These are phyloP conservation scores for Penicillium silybi DNA, from an alignment of 495 filamentous ascomycete species.

Conservation along the genomic window DNA sequence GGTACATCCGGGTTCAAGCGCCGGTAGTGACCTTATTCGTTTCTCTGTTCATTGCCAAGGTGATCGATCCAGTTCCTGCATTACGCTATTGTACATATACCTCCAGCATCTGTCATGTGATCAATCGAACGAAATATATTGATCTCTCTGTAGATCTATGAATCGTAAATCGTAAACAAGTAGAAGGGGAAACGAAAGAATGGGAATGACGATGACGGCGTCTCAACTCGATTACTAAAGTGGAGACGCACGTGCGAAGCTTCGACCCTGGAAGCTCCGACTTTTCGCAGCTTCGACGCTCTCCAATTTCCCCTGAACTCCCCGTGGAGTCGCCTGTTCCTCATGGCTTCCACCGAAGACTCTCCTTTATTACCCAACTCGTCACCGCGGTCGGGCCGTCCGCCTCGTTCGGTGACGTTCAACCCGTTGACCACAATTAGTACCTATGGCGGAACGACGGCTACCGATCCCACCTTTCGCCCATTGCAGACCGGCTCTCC, in stretches of 20 bases:
- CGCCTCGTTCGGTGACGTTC: constrained; percentile 64
- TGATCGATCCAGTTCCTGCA: background rate
- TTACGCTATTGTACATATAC: constrained; percentile 4
- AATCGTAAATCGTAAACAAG: background rate
- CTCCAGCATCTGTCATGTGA: background rate
- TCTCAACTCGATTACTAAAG: constrained; percentile 14
- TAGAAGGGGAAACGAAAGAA: background rate
- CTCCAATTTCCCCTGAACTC: constrained; percentile 3
- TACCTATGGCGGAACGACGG: constrained; percentile 45
- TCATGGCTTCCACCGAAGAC: constrained; percentile 44
- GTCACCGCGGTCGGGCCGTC: constrained; percentile 40
- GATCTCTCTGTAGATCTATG: background rate
- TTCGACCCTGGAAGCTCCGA: constrained; percentile 24
- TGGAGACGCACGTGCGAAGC: constrained; percentile 32
- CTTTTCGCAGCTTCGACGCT: constrained; percentile 18
- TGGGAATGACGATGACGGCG: background rate
- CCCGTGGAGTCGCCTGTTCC: constrained; percentile 19
- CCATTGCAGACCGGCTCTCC: constrained; percentile 39
- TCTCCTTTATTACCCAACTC: constrained; percentile 44
- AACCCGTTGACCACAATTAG: constrained; percentile 61
- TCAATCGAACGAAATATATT: background rate
- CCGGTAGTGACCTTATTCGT: constrained; percentile 8
- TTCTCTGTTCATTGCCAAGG: background rate
- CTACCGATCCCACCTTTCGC: constrained; percentile 41
- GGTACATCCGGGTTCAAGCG: constrained; percentile 44